Percentiles rank a stretch among this genome's conserved stretches.
These are phyloP conservation scores for Solanum chmielewskii DNA, from an alignment of 257 asterid species.

Conservation along the genomic window DNA sequence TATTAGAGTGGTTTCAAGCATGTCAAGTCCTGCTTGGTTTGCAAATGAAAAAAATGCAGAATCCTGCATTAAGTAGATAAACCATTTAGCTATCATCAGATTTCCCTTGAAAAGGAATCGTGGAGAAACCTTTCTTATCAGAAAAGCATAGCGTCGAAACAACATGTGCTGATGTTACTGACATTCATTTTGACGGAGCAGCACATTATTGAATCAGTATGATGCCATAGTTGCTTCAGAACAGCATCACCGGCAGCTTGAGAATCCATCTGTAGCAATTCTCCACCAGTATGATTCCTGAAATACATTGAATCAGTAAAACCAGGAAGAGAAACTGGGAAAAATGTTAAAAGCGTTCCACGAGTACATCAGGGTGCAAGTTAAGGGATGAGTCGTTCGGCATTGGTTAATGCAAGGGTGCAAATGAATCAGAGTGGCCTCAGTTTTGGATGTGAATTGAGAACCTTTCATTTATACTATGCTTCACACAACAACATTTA, in stretches of 20 bases:
- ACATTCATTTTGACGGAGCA: constrained; percentile 83
- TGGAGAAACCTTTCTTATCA: background rate
- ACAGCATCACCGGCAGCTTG: constrained; percentile 45
- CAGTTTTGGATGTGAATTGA: background rate
- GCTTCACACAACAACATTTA: background rate
- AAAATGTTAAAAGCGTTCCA: background rate
- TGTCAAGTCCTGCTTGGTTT: constrained; percentile 93
- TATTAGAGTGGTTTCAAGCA: constrained; percentile 89
- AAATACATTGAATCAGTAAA: background rate
- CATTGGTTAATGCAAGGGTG: background rate
- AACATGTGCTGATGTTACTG: constrained; percentile 3
- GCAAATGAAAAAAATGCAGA: constrained; percentile 80
- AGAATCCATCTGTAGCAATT: constrained; percentile 43
- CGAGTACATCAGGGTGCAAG: background rate
- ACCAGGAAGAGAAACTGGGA: background rate
- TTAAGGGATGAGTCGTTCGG: background rate
- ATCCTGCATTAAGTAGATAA: constrained; percentile 35
- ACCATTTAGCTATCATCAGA: background rate
- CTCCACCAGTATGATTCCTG: constrained; percentile 78
- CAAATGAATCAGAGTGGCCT: background rate
- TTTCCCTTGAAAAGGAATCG: background rate
- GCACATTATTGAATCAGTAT: constrained; percentile 85
- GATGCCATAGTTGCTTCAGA: constrained; percentile 85
- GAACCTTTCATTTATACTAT: background rate
- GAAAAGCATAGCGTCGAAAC: background rate